Conservation (phyloP, 2,329 filamentous ascomycete species). For the Nemania sp. region DNA sequence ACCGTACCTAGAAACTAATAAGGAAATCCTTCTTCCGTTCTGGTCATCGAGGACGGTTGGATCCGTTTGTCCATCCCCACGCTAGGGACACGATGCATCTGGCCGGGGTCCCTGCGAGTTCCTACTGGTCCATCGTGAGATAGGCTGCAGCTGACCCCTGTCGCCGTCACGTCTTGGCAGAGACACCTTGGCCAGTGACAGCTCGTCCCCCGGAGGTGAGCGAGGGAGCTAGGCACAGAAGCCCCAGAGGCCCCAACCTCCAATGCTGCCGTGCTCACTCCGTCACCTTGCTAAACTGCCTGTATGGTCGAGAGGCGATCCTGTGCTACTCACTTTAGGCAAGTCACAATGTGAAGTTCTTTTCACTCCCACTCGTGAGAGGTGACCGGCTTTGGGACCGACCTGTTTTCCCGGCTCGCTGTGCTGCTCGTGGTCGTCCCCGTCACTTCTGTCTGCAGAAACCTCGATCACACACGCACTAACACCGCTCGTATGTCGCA, state of each 20-base stretch:
- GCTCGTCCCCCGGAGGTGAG: slow-evolving; percentile 21
- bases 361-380: slow-evolving; percentile 1
- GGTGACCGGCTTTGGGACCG: slow-evolving; percentile 7
- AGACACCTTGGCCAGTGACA: slow-evolving; percentile 17
- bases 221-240: slow-evolving; percentile 2
- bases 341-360: slow-evolving; percentile 20
- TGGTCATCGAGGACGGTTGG: slow-evolving; percentile 10
- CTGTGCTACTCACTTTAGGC: slow-evolving; percentile 22
- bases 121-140: slow-evolving; percentile 21
- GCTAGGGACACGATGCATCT: slow-evolving; percentile 19
- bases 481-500: slow-evolving; percentile 14
- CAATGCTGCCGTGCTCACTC: slow-evolving; percentile 10
- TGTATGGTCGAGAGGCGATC: slow-evolving; percentile 3
- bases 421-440: slow-evolving; percentile 1
- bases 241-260: slow-evolving; percentile 9
- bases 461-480: slow-evolving; percentile 11
- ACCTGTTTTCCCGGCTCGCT: slow-evolving; percentile 12
- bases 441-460: not conserved
- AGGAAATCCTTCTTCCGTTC: slow-evolving; percentile 16
- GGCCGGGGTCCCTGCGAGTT: not conserved
- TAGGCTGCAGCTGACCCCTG: slow-evolving; percentile 22
- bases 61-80: slow-evolving; percentile 2
- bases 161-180: slow-evolving; percentile 24
- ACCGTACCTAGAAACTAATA: not conserved
- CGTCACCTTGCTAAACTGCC: slow-evolving; percentile 8